These are phyloP conservation scores for Mucor irregularis DNA, from an alignment of 371 early-diverging fungal species.

Conservation along the genomic window DNA sequence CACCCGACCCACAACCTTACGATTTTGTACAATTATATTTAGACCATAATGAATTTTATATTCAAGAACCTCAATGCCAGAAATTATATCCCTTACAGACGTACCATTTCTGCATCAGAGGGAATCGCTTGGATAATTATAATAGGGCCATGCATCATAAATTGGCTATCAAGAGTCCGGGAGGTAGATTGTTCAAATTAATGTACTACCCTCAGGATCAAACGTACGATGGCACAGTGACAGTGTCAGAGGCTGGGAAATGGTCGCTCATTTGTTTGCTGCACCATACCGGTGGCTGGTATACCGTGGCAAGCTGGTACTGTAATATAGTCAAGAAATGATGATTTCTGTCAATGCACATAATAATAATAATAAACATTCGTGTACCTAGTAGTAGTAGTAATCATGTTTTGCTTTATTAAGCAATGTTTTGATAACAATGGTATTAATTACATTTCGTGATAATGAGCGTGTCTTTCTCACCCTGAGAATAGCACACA, in stretches of 20 bases:
- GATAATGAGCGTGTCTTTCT: too few species aligned
- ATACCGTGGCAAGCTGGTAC: constrained; percentile 42
- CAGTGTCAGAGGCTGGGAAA: constrained; percentile 36
- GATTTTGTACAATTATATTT: constrained; percentile 46
- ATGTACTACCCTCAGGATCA: constrained; percentile 49
- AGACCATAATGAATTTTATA: constrained; percentile 38
- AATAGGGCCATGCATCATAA: constrained; percentile 34
- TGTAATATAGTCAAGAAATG: too few species aligned
- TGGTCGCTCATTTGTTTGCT: constrained; percentile 46
- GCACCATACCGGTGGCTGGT: constrained; percentile 43
- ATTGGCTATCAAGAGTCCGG: constrained; percentile 45
- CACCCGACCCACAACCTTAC: constrained; percentile 10
- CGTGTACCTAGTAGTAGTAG: too few species aligned
- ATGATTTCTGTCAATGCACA: too few species aligned
- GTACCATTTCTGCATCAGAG: constrained; percentile 36
- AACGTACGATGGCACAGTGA: constrained; percentile 36
- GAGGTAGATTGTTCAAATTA: constrained; percentile 38
- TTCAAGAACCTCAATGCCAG: constrained; percentile 50
- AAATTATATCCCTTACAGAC: constrained; percentile 44
- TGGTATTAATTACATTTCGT: too few species aligned
- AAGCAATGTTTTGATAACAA: too few species aligned
- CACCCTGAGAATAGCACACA: too few species aligned
- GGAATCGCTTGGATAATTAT: constrained; percentile 13
- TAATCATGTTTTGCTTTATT: too few species aligned
- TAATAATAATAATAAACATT: too few species aligned